Evolutionary conservation across 2,329 filamentous ascomycete genomes (phyloP), one percentile per base, ranked within the genome.

Genomic region (Ophiostoma ulmi): DNA sequence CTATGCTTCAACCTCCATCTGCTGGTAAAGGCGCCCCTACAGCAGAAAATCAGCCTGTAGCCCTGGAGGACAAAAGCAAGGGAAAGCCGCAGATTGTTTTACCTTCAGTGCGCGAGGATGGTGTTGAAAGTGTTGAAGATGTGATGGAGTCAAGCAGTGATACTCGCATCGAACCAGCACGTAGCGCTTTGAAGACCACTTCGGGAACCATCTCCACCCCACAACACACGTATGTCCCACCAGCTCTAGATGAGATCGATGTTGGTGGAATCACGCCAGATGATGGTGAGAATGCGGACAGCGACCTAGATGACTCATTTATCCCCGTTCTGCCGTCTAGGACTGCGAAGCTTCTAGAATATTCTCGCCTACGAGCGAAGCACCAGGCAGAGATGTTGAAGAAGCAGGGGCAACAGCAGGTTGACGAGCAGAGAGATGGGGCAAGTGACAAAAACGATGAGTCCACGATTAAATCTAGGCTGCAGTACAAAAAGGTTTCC

Each of bases 281-380:
- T 13, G 71, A 72, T 5, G 38, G 36, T 35, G 26, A 36, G 5
- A 65, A 65, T 36, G 63, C 8, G 17, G 41, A 39, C 11, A 39
- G 31, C 35, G 70, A 68, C 26, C 17, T 44, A 6, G 70, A 63
- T 70, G 70, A 70, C 67, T 71, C 71, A 65, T 71, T 65, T n/a
- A 26, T 38, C 17, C 44, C 44, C 10, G 44, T 44, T 22, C 44
- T 71, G 11, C 67, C 65, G 0, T 70, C 72, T 13, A 52, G 55
- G 11, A 22, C 64, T 11, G 66, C 70, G 44, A 72, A 70, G 14
- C 26, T 61, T 38, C 55, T 68, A 14, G 64, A 72, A 55, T 69
- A 71, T 20, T 44, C 68, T 26, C 70, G 68, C 10, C 38, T 68
- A 5, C 68, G 48, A 1, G 35, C 70, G 14, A 69, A 55, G 26